Conservation (phyloP, 148 eudicot species). For the Rhododendron griersonianum region DNA sequence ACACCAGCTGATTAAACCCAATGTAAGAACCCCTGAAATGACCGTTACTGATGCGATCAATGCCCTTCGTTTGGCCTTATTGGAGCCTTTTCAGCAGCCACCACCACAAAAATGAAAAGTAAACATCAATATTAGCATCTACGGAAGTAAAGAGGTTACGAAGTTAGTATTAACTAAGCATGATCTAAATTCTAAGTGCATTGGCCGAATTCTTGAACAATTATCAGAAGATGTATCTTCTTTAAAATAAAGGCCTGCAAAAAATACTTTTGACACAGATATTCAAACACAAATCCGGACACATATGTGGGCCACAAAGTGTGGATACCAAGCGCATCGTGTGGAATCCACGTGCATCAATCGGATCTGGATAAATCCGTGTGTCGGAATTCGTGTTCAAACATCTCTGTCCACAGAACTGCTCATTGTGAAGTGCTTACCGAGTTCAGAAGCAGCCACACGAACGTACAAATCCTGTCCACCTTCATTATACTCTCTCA, state of each 20-base stretch:
- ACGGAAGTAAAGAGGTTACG: background rate
- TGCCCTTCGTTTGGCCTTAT: background rate
- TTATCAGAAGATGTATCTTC: background rate
- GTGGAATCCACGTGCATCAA: background rate
- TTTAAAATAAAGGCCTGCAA: too few relatives aligned
- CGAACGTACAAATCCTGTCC: constrained; percentile 22
- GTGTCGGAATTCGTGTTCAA: background rate
- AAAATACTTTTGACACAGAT: background rate
- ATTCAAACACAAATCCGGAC: background rate
- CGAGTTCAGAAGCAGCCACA: constrained; percentile 21
- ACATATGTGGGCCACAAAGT: background rate
- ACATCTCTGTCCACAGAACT: background rate
- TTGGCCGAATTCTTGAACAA: background rate
- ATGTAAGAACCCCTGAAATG: background rate
- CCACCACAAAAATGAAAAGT: background rate
- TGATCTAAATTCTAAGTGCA: background rate
- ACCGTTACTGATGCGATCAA: constrained; percentile 10
- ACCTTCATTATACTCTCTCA: constrained; percentile 10
- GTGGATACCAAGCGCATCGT: background rate
- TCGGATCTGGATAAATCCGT: background rate
- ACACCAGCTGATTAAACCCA: constrained; percentile 6
- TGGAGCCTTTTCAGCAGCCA: background rate
- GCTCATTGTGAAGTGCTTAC: background rate
- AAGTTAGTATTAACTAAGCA: background rate
- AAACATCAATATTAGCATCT: background rate